phyloP scores from a whole-genome alignment of 2,329 filamentous ascomycete species.

The Clonostachys sp. region DNA sequence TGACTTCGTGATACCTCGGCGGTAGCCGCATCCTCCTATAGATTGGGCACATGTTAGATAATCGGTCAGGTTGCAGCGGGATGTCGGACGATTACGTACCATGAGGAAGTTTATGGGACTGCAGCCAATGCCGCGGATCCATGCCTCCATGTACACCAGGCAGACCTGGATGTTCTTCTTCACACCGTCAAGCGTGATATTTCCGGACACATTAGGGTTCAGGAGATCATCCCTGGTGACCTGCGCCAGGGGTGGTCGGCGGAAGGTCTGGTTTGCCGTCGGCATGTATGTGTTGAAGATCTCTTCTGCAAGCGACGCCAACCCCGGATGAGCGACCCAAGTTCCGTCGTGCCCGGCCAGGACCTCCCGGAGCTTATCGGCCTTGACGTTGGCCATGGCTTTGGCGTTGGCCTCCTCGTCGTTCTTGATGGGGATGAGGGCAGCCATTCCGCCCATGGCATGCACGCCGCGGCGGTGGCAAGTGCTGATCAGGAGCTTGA shows the following conservation, averaged over 20 bases:
- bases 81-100: constrained; percentile 23
- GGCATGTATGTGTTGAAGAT: constrained; percentile 94
- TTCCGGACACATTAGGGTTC: constrained; percentile 85
- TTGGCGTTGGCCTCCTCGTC: constrained; percentile 77
- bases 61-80: not conserved
- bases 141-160: constrained; percentile 88
- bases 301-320: constrained; percentile 75
- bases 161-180: constrained; percentile 89
- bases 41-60: not conserved
- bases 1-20: constrained; percentile 83
- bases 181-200: constrained; percentile 82
- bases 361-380: constrained; percentile 85
- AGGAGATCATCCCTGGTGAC: constrained; percentile 78
- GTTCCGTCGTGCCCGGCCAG: constrained; percentile 83
- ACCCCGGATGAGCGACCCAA: constrained; percentile 86
- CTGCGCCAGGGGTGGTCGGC: constrained; percentile 74
- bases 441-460: constrained; percentile 91
- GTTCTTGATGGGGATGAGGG: constrained; percentile 90
- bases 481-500: constrained; percentile 82
- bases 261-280: constrained; percentile 82
- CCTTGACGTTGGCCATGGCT: constrained; percentile 79
- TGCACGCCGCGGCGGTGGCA: constrained; percentile 86
- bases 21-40: constrained; percentile 75
- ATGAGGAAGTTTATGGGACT: constrained; percentile 90
- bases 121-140: constrained; percentile 84